Evolutionary conservation across 257 asterid genomes (phyloP), one percentile per base, ranked within the genome.

Genomic region (Plantago ovata): DNA sequence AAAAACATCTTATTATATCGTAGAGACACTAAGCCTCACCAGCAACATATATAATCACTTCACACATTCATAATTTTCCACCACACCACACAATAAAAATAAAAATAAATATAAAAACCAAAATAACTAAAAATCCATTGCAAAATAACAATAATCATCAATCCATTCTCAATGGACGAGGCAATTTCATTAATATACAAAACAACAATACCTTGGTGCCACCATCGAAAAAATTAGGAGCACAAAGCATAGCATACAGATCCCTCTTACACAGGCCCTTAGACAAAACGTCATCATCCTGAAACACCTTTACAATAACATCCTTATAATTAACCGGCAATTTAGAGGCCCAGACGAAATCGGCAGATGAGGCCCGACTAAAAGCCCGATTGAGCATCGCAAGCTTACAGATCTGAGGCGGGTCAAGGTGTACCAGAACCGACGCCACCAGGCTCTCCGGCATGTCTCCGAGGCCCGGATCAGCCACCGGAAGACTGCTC

Each of bases 301-400:
- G 68, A 65, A 75, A 83, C 2, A 85, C 75, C 60, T 81, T 77
- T 21, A 60, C 64, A 53, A 81, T 75, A 24, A 86, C 66, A 49
- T 79, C 66, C 14, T 10, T 57, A 70, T 76, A 85, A 68, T 85
- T 82, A 12, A 15, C 1, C 7, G 94, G 87, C 62, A 85, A 53
- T 69, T 85, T 85, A 0, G 87, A 82, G 38, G 75, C 87, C 94
- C 94, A 85, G 9, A 85, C 83, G 61, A 82, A 85, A 67, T 85
- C 90, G 22, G 94, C 84, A 7, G 72, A 71, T 33, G 90, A 65
- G 22, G 94, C 94, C 19, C 67, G 82, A 4, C 82, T 76, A 57
- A 85, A 82, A 53, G 84, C 87, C 72, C 75, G 64, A 56, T 82
- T 82, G 41, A 85, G 43, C 62, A 56, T 41, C 23, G 90, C 68